Conservation (phyloP, 139 green algal genomes). For the Ulvella scutata region DNA sequence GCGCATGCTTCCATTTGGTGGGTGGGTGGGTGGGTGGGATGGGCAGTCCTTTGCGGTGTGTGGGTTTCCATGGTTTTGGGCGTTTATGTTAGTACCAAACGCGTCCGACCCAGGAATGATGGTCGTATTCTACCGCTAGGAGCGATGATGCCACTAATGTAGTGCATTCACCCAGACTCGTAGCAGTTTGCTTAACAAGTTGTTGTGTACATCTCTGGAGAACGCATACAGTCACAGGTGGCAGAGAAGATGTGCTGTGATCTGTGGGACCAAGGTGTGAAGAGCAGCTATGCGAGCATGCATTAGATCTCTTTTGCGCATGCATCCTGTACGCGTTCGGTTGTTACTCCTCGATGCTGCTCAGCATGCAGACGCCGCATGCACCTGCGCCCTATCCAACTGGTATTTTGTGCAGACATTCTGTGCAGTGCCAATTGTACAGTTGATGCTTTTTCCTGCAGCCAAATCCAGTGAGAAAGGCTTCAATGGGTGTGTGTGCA, state of each 20-base stretch:
- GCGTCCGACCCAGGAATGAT: not conserved
- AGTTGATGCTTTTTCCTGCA: not conserved
- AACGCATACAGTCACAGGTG: too few relatives aligned
- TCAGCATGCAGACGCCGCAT: not conserved
- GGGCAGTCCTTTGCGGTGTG: not conserved
- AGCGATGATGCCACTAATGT: not conserved
- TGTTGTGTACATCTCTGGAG: too few relatives aligned
- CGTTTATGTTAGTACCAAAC: not conserved
- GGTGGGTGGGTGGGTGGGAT: not conserved
- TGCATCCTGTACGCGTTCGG: not conserved
- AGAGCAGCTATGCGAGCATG: too few relatives aligned
- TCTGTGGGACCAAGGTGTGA: too few relatives aligned
- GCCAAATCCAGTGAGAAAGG: not conserved
- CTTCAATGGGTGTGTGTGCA: not conserved
- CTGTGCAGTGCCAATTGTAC: not conserved
- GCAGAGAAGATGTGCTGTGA: too few relatives aligned
- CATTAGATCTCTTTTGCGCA: too few relatives aligned
- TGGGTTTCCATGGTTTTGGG: not conserved
- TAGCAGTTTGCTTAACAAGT: not conserved
- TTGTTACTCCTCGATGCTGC: not conserved
- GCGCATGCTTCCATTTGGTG: not conserved
- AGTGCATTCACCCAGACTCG: not conserved
- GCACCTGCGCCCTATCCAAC: not conserved
- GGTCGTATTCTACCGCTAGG: not conserved
- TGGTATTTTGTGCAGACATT: not conserved